Percentiles rank a stretch among this genome's conserved stretches.
Evolutionary conservation across 2,329 filamentous ascomycete genomes (phyloP).

Genomic region (Sclerotinia glacialis): DNA sequence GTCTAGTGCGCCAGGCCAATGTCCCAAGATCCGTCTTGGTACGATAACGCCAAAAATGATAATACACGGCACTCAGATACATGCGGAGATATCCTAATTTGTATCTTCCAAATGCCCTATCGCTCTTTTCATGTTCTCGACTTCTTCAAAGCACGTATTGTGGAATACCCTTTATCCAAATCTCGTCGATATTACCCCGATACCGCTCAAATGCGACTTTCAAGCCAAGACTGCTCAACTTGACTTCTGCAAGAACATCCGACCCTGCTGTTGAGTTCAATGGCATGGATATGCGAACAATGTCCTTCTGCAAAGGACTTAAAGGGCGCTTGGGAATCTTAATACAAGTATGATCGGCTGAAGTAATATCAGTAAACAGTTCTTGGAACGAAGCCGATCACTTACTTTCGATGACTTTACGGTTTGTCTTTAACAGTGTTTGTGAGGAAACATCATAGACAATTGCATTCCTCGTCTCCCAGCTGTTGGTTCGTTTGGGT

Average conservation of each 20-base stretch:
- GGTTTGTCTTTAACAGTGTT: not conserved
- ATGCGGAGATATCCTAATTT: not conserved
- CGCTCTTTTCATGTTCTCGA: not conserved
- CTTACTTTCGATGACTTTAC: conserved; percentile 6
- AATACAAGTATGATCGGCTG: conserved; percentile 3
- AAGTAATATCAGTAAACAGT: not conserved
- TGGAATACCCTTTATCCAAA: conserved; percentile 11
- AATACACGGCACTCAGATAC: not conserved
- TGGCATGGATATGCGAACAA: conserved; percentile 7
- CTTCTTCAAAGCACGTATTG: not conserved
- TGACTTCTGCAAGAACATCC: conserved; percentile 9
- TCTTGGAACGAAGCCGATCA: not conserved
- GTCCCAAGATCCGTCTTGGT: not conserved
- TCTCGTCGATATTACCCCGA: conserved; percentile 12
- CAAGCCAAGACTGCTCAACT: conserved; percentile 16
- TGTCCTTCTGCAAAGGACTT: conserved; percentile 5
- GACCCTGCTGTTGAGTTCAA: conserved; percentile 4
- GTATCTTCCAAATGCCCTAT: not conserved
- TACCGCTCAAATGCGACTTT: conserved; percentile 10
- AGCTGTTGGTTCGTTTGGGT: conserved; percentile 9
- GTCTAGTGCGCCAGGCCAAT: not conserved
- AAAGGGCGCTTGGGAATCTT: conserved; percentile 2
- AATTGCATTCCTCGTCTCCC: conserved; percentile 6
- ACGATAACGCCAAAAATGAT: not conserved
- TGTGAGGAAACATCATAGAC: conserved; percentile 15